Conservation (phyloP, 495 filamentous ascomycete genomes). For the Venustampulla echinocandica region DNA sequence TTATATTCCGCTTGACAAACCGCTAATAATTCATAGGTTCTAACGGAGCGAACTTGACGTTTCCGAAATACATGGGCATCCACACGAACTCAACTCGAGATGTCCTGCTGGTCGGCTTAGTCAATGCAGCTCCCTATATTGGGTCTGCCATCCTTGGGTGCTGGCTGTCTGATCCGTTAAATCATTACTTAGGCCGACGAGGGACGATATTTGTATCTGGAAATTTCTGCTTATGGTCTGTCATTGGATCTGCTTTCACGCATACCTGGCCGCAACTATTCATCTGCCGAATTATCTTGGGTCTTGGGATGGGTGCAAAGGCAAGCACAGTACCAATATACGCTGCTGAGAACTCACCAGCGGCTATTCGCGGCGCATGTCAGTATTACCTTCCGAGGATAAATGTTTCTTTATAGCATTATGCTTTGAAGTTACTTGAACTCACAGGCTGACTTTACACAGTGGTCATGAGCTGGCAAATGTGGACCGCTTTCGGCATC, state of each 20-base stretch:
- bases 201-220: conserved; percentile 60
- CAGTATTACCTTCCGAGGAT: no score
- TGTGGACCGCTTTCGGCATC: conserved; percentile 66
- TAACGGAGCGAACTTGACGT: conserved; percentile 21
- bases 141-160: conserved; percentile 38
- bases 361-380: conserved; percentile 58
- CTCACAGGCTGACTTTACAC: neutral
- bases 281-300: conserved; percentile 54
- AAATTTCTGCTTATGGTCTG: conserved; percentile 26
- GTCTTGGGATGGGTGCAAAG: conserved; percentile 64
- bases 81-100: conserved; percentile 25
- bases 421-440: neutral
- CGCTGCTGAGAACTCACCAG: conserved; percentile 70
- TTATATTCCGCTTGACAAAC: neutral
- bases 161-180: conserved; percentile 69
- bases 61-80: conserved; percentile 24
- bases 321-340: conserved; percentile 62
- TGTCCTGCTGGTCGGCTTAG: conserved; percentile 50
- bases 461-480: conserved; percentile 78
- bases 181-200: conserved; percentile 54
- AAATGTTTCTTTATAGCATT: no score
- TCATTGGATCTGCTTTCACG: conserved; percentile 54
- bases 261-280: conserved; percentile 57
- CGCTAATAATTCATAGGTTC: conserved; percentile 3
- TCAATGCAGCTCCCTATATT: conserved; percentile 40